Evolutionary conservation across 2,329 filamentous ascomycete genomes (phyloP).

Genomic region (Hymenoscyphus albidus): DNA sequence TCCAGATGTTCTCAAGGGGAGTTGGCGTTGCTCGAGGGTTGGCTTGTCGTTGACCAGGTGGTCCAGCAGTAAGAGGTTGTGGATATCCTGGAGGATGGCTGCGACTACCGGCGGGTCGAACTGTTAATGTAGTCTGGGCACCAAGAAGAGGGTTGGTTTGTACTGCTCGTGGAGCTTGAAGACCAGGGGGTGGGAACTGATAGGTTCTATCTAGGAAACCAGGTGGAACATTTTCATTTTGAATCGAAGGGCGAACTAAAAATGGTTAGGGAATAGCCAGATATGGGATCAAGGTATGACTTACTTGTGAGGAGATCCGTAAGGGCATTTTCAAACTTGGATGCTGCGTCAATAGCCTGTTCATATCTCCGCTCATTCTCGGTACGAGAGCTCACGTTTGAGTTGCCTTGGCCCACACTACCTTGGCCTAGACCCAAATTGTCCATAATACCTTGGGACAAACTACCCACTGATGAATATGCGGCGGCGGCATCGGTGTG

Average conservation of each 20-base stretch:
- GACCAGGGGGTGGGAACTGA: conserved; percentile 28
- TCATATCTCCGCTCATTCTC: background rate
- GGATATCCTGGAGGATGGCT: conserved; percentile 27
- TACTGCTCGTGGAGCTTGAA: conserved; percentile 7
- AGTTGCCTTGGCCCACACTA: background rate
- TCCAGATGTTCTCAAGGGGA: conserved; percentile 14
- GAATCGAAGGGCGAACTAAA: background rate
- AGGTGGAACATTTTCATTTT: background rate
- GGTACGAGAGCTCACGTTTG: background rate
- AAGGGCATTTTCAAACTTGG: conserved; percentile 8
- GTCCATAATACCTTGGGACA: background rate
- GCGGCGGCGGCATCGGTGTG: background rate
- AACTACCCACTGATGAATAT: background rate
- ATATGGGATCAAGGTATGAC: background rate
- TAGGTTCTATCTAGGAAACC: conserved; percentile 25
- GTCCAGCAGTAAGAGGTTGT: conserved; percentile 36
- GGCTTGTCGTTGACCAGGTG: conserved; percentile 33
- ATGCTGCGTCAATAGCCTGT: background rate
- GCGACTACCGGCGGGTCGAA: conserved; percentile 4
- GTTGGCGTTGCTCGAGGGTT: conserved; percentile 3
- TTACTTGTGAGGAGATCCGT: conserved; percentile 5
- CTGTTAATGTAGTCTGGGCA: conserved; percentile 8
- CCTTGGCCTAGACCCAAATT: background rate
- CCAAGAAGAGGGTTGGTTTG: conserved; percentile 26
- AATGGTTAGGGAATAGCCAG: background rate